phyloP scores from a whole-genome alignment of 148 eudicot genomes.

The Drosera capensis region DNA sequence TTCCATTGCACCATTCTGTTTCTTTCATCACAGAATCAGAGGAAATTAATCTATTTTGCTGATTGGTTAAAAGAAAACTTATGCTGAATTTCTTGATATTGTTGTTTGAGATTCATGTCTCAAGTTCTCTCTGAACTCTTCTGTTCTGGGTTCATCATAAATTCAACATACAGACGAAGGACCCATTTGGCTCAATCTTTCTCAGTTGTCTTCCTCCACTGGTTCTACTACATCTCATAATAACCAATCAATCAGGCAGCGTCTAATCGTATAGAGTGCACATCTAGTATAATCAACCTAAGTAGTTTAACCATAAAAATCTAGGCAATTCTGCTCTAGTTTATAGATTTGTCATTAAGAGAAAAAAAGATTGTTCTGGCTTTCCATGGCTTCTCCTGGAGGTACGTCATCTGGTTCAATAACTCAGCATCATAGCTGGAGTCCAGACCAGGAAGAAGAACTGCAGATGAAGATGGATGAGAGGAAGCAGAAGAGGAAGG shows the following conservation, averaged over 20 bases:
- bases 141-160: slow-evolving; percentile 75
- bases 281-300: too few species aligned
- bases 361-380: not conserved
- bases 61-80: slow-evolving; percentile 10
- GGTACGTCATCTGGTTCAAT: slow-evolving; percentile 35
- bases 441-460: slow-evolving; percentile 28
- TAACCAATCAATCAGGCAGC: slow-evolving; percentile 1
- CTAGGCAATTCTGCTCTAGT: too few species aligned
- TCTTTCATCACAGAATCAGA: not conserved
- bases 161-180: slow-evolving; percentile 73
- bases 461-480: slow-evolving; percentile 26
- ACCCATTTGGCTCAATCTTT: slow-evolving; percentile 92
- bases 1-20: not conserved
- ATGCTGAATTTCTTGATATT: slow-evolving; percentile 45
- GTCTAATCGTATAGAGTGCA: too few species aligned
- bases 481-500: slow-evolving; percentile 56
- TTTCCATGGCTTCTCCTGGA: slow-evolving; percentile 43
- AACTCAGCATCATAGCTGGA: slow-evolving; percentile 25
- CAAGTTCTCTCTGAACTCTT: slow-evolving; percentile 72
- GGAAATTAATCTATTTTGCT: not conserved
- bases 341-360: too few species aligned
- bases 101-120: slow-evolving; percentile 86
- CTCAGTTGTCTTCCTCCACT: slow-evolving; percentile 91
- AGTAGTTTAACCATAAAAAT: too few species aligned
- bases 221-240: slow-evolving; percentile 80